Evolutionary conservation across 768 basidiomycete genomes (phyloP), one percentile per base, ranked within the genome.

Genomic region (Suillus placidus): DNA sequence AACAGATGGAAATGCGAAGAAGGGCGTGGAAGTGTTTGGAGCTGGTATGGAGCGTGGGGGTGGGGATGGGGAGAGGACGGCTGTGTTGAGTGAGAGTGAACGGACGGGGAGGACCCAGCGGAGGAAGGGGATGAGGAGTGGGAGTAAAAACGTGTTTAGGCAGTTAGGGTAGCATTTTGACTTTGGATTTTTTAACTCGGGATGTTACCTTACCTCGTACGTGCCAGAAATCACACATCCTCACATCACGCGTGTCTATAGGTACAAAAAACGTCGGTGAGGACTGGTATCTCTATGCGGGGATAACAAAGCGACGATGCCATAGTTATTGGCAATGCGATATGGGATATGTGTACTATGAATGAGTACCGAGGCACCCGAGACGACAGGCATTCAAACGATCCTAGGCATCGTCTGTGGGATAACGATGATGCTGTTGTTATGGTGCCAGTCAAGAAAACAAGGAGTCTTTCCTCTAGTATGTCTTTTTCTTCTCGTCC

Each of bases 401-500:
- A 54, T 42, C 38, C 38, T 9, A 26, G 13, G 23, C 47, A 49
- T 49, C 20, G 8, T 38, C 56, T 23, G 37, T 26, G 26, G 18
- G 38, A 60, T 49, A 49, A 49, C 6, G n/a, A 14, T 30, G 26
- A 30, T 40, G 26, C 38, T 40, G 38, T 9, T 60, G 26, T 40
- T 40, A 40, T 40, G 38, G 18, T 26, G 57, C 57, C 57, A 60
- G 12, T 30, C 30, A 26, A 30, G 26, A 40, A 60, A 40, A 12
- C 18, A 30, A 20, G 0, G 38, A 30, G 23, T 37, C 43, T 7
- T 20, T 16, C 8, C 14, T 58, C 67, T 66, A 94, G 71, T 86
- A 95, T 26, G 89, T 94, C 86, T 99, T 99, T 85, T 99, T 99
- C 86, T 98, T 98, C 84, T 98, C 96, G 80, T 99, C 97, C 67